Base-by-base conservation (phyloP, 805 yeast genomes). In the Nakazawaea siamensis region DNA sequence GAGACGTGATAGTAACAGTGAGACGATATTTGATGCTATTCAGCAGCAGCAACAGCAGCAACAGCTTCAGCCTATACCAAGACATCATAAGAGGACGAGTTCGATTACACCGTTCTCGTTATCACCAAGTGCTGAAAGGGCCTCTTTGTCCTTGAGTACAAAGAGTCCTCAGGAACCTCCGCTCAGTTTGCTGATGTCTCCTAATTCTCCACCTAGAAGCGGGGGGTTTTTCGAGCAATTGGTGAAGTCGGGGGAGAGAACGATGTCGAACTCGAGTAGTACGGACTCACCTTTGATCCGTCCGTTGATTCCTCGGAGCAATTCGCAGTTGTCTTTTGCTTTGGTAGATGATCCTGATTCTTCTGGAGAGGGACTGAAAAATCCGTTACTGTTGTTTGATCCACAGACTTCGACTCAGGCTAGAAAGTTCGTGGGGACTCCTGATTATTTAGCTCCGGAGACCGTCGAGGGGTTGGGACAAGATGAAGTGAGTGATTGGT, bases 401-500 rank as follows among this genome's bases (percentile, higher is more conserved):
- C 94, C 95, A 1, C 68, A 68, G 17, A 70, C 69, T 38, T 54
- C 66, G 3, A 66, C 69, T 1, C 73, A 70, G 34, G 62, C 67
- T 18, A 72, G 76, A 46, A 72, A 70, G 42, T 88, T 90, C 48
- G 95, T 87, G 21, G 99, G 99, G 0, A 92, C 99, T 0, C 99
- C 99, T 0, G 98, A 92, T 54, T 92, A 92, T 55, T 68, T 94
- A 26, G 94, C 99, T 0, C 99, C 99, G 0, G 99, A 92, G 52
- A 88, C 96, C 0, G 86, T 92, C 42, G 64, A 70, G 27, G 97
- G 97, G 26, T 65, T 69, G 1, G 80, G 83, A 0, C 96, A 90
- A 52, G 83, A 78, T 41, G 87, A 76, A 43, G 72, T 78, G 43
- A 77, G 90, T n/a, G 97, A 88, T 60, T 88, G 98, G 98, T 92